Evolutionary conservation across 2,329 filamentous ascomycete genomes (phyloP).

Genomic region (Torrubiellomyces zombiae): DNA sequence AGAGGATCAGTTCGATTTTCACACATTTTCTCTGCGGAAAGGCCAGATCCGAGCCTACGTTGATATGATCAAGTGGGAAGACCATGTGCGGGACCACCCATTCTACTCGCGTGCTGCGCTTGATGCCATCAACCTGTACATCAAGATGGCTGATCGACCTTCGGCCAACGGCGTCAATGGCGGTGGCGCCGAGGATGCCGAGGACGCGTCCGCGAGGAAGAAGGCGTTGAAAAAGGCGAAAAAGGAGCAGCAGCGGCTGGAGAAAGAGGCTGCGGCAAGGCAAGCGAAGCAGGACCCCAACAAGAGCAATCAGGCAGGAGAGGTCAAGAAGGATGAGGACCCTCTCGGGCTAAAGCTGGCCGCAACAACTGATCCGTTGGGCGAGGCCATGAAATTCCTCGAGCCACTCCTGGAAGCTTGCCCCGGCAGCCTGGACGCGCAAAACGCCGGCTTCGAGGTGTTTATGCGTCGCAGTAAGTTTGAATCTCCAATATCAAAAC

Average conservation of each 20-base stretch:
- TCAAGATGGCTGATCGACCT: constrained; percentile 62
- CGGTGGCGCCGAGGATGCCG: constrained; percentile 27
- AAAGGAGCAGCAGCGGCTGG: constrained; percentile 48
- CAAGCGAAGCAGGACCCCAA: constrained; percentile 70
- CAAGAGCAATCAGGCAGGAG: constrained; percentile 49
- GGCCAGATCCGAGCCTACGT: constrained; percentile 90
- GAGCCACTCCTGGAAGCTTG: constrained; percentile 66
- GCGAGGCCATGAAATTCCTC: constrained; percentile 77
- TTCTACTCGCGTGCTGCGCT: constrained; percentile 79
- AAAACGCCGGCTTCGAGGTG: constrained; percentile 79
- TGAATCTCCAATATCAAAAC: no score
- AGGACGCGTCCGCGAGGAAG: constrained; percentile 55
- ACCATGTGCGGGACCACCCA: constrained; percentile 76
- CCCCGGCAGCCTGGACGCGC: constrained; percentile 64
- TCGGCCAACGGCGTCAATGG: constrained; percentile 47
- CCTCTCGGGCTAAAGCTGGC: constrained; percentile 68
- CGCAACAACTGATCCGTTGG: constrained; percentile 66
- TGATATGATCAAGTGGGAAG: constrained; percentile 94
- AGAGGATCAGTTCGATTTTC: constrained; percentile 98
- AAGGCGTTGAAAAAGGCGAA: constrained; percentile 83
- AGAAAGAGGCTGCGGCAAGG: constrained; percentile 65
- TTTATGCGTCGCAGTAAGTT: constrained; percentile 65
- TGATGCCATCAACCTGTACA: constrained; percentile 64
- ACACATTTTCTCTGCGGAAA: constrained; percentile 92
- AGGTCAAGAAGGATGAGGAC: constrained; percentile 71